Evolutionary conservation across 805 yeast species (phyloP).

Genomic region (Kuraishia borneana): DNA sequence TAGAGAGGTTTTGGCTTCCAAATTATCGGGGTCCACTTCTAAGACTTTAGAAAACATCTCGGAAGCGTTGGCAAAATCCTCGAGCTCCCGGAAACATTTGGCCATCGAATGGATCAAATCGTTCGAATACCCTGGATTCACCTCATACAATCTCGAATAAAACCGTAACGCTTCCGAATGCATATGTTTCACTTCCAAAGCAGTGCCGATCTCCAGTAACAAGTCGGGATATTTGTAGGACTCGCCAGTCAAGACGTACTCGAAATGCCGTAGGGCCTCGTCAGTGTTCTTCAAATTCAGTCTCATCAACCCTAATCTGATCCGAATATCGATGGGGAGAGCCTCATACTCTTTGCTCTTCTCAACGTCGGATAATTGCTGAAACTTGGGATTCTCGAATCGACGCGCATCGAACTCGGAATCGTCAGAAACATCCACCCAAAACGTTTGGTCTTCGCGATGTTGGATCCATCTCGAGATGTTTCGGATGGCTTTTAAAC

Average conservation of each 20-base stretch:
- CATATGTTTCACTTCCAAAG: slow-evolving; percentile 55
- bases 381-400: slow-evolving; percentile 30
- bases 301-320: slow-evolving; percentile 68
- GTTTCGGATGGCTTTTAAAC: slow-evolving; percentile 52
- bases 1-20: slow-evolving; percentile 65
- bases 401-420: slow-evolving; percentile 77
- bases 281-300: slow-evolving; percentile 47
- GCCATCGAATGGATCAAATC: slow-evolving; percentile 56
- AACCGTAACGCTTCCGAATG: slow-evolving; percentile 69
- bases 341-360: slow-evolving; percentile 24
- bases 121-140: slow-evolving; percentile 38
- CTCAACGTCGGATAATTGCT: slow-evolving; percentile 27
- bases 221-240: slow-evolving; percentile 61
- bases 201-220: slow-evolving; percentile 64
- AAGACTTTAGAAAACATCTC: slow-evolving; percentile 44
- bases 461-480: slow-evolving; percentile 78
- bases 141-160: slow-evolving; percentile 41
- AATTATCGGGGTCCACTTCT: slow-evolving; percentile 45
- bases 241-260: slow-evolving; percentile 36
- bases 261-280: slow-evolving; percentile 69
- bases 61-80: slow-evolving; percentile 56
- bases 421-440: slow-evolving; percentile 61
- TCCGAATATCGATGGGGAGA: slow-evolving; percentile 81
- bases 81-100: slow-evolving; percentile 65
- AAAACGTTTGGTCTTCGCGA: slow-evolving; percentile 51